phyloP scores from a whole-genome alignment of 2,329 filamentous ascomycete species.

The Dactylellina cionopaga region DNA sequence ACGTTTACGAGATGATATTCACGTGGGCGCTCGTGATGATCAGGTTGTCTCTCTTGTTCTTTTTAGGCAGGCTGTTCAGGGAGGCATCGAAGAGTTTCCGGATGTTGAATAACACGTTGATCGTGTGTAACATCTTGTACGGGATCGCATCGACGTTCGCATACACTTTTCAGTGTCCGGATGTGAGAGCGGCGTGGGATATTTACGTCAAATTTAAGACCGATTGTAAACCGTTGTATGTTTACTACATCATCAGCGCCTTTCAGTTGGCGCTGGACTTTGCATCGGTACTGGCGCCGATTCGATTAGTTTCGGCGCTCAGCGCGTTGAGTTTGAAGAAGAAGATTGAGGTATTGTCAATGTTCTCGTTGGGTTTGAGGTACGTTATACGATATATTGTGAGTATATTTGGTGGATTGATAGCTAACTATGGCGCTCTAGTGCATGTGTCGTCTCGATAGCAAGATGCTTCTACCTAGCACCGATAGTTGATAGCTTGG shows the following conservation, averaged over 20 bases:
- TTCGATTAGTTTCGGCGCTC: constrained; percentile 17
- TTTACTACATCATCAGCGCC: constrained; percentile 38
- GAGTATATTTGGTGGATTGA: not conserved
- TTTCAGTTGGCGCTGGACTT: constrained; percentile 44
- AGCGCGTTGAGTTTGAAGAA: constrained; percentile 11
- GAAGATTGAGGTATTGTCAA: constrained; percentile 38
- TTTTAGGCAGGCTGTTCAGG: constrained; percentile 27
- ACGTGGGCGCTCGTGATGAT: constrained; percentile 28
- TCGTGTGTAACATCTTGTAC: constrained; percentile 34
- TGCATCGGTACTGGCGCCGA: constrained; percentile 26
- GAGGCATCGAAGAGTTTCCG: constrained; percentile 28
- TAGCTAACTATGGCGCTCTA: not conserved
- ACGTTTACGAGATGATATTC: constrained; percentile 34
- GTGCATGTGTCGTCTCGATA: constrained; percentile 31
- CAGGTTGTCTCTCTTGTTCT: constrained; percentile 26
- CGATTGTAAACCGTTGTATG: constrained; percentile 36
- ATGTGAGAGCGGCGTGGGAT: constrained; percentile 33
- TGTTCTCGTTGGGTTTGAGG: constrained; percentile 40
- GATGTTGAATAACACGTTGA: constrained; percentile 22
- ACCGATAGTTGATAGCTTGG: constrained; percentile 32
- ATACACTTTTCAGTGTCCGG: constrained; percentile 38
- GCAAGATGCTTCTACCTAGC: constrained; percentile 29
- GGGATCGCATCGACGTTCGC: constrained; percentile 14
- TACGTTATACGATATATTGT: not conserved
- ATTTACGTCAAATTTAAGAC: constrained; percentile 30